Conservation (phyloP, 164 flowering plant species). For the Stephania cephalantha region DNA sequence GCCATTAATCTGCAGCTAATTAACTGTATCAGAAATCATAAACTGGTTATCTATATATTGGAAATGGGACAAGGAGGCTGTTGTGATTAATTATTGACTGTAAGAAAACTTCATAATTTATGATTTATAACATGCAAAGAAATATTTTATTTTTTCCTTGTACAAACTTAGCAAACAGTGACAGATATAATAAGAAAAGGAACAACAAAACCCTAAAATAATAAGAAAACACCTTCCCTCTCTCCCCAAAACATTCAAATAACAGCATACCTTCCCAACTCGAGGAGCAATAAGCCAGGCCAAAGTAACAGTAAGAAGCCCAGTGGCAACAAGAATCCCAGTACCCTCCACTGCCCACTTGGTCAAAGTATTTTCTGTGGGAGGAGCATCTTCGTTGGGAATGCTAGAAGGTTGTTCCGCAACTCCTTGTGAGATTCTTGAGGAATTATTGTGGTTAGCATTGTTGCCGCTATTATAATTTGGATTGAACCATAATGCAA, state of each 20-base stretch:
- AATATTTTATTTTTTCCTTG: not conserved
- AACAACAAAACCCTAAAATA: not conserved
- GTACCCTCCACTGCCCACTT: slow-evolving; percentile 96
- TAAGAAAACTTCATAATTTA: not conserved
- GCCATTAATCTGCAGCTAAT: not conserved
- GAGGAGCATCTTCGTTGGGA: slow-evolving; percentile 32
- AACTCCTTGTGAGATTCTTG: slow-evolving; percentile 38
- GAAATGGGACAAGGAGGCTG: not conserved
- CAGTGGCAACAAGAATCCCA: slow-evolving; percentile 91
- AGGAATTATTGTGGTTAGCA: slow-evolving; percentile 21
- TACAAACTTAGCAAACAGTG: not conserved
- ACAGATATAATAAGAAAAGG: not conserved
- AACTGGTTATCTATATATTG: not conserved
- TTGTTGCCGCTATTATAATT: not conserved
- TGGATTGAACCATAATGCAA: slow-evolving; percentile 79
- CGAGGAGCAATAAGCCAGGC: slow-evolving; percentile 98
- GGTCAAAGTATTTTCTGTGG: slow-evolving; percentile 62
- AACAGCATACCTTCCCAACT: slow-evolving; percentile 73
- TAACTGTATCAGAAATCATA: not conserved
- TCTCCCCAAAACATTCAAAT: not conserved
- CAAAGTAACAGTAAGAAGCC: slow-evolving; percentile 86
- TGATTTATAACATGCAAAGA: not conserved
- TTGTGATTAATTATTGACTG: not conserved
- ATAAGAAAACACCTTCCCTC: not conserved
- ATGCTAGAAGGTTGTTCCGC: slow-evolving; percentile 45